phyloP scores from a whole-genome alignment of 257 asterid species.

The Coffea canephora region DNA sequence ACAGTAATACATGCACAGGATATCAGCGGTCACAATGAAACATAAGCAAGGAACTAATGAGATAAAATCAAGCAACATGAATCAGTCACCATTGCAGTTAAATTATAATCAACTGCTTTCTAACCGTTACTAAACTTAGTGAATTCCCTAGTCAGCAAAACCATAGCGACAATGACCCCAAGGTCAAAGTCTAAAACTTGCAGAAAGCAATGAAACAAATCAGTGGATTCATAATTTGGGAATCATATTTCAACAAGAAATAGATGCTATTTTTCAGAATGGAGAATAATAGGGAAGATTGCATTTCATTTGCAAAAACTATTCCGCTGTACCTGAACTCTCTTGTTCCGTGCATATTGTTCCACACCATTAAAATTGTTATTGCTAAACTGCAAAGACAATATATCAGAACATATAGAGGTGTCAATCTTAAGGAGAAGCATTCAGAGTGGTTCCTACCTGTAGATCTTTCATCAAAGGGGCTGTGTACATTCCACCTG shows the following conservation, averaged over 20 bases:
- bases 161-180: background rate
- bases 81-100: background rate
- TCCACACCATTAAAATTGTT: constrained; percentile 63
- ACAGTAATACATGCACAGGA: background rate
- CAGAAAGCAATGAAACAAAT: background rate
- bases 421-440: constrained; percentile 1
- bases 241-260: background rate
- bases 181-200: background rate
- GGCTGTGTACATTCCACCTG: constrained; percentile 94
- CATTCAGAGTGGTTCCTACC: constrained; percentile 24
- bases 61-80: background rate
- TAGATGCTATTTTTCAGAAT: background rate
- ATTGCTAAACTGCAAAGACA: constrained; percentile 54
- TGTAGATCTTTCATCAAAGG: constrained; percentile 78
- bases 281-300: background rate
- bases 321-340: constrained; percentile 60
- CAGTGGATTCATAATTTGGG: background rate
- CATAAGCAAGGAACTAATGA: background rate
- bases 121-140: background rate
- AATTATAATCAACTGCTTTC: background rate
- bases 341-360: constrained; percentile 91
- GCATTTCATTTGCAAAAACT: background rate
- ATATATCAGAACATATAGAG: constrained; percentile 13
- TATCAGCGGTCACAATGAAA: background rate
- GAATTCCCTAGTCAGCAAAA: too few relatives aligned